phyloP scores from a whole-genome alignment of 2,329 filamentous ascomycete species.

The Phaeomoniella chlamydospora region DNA sequence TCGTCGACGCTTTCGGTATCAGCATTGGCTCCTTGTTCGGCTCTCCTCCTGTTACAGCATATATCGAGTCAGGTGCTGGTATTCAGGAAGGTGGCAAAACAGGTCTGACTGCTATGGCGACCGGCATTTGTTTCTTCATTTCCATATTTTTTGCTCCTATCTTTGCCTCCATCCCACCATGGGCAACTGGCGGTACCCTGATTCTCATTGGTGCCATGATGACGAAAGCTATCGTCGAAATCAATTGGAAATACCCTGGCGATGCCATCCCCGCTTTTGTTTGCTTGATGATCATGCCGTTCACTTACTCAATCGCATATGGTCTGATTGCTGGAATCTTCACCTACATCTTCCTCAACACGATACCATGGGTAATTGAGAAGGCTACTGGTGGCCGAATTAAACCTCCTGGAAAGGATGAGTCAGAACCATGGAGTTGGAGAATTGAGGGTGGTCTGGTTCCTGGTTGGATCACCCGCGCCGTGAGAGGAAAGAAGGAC shows the following conservation, averaged over 20 bases:
- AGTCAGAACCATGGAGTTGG: constrained; percentile 71
- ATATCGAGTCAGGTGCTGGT: constrained; percentile 78
- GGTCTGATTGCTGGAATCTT: constrained; percentile 70
- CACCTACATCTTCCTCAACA: constrained; percentile 65
- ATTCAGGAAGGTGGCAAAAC: constrained; percentile 80
- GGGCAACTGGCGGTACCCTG: constrained; percentile 80
- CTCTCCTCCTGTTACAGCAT: constrained; percentile 68
- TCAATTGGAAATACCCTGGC: constrained; percentile 80
- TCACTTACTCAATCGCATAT: constrained; percentile 79
- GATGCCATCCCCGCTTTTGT: constrained; percentile 76
- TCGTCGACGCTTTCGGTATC: constrained; percentile 67
- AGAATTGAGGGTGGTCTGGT: constrained; percentile 60
- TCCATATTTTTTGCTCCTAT: constrained; percentile 82
- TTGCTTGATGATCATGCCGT: constrained; percentile 74
- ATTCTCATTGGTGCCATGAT: constrained; percentile 82
- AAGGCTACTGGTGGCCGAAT: constrained; percentile 53
- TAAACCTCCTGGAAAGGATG: constrained; percentile 57
- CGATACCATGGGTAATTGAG: constrained; percentile 53
- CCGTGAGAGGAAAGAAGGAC: constrained; percentile 52
- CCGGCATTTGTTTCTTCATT: constrained; percentile 74
- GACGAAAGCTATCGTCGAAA: constrained; percentile 51
- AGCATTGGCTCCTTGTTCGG: constrained; percentile 69
- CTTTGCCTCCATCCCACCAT: constrained; percentile 76
- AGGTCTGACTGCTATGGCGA: constrained; percentile 65
- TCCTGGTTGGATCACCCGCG: constrained; percentile 57